Evolutionary conservation across 2,329 filamentous ascomycete species (phyloP), one percentile per base, ranked within the genome.

Genomic region (Gyromitra esculenta): DNA sequence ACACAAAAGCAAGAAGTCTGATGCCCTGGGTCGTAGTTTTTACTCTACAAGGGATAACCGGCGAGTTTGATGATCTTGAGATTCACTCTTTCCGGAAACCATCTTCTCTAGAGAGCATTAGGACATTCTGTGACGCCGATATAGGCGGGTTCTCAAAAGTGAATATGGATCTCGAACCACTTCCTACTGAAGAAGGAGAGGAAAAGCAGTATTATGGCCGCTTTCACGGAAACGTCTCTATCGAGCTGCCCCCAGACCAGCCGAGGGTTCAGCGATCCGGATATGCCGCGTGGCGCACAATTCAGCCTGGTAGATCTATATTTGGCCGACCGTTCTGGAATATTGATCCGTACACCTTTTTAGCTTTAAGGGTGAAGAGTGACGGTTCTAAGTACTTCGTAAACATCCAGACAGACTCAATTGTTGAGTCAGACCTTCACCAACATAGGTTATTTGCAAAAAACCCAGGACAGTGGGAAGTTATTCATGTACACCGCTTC

Each of bases 341-440:
- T 82, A 91, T 97, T 67, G 94, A 97, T 81, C 90, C 92, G 1
- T 98, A 97, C 84, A 86, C 88, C 11, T 97, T 94, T 84, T 90
- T 99, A 8, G 95, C 93, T 0, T 84, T 99, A 81, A 91, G 94
- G 13, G 87, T 99, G 81, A 96, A 94, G 83, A 95, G 92, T 1
- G 96, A 98, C 82, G 94, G 94, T 15, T 88, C 96, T 75, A 91
- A 92, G 81, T 99, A 98, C 85, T 93, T 97, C 74, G 89, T 99
- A 81, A 99, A 99, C 84, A 86, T 99, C 15, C 96, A 98, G 85
- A 97, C 94, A 1, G 95, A 99, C 82, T 92, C 92, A 0, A 91
- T 99, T 71, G 92, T 97, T 62, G 92, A 93, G 9, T 95, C 94
- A n/a, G 96, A 99, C 83, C 87, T 99, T 78, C 96, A 98, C 83